phyloP scores from a whole-genome alignment of 345 rosid species.

The Brassica carinata region DNA sequence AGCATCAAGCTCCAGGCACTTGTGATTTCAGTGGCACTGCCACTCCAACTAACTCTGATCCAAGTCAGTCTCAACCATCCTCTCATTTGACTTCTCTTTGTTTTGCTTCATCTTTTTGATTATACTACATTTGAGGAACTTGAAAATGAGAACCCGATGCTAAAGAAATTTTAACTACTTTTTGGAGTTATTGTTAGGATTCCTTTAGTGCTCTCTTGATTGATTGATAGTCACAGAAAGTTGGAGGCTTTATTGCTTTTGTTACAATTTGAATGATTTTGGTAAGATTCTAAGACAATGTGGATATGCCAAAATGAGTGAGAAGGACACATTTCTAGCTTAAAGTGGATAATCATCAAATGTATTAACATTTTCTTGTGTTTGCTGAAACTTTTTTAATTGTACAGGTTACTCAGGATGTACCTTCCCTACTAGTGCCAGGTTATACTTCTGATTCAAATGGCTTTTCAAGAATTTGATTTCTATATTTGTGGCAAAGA shows the following conservation, averaged over 20 bases:
- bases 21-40: constrained; percentile 90
- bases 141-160: neutral
- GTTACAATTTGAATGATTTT: constrained; percentile 2
- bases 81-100: constrained; percentile 7
- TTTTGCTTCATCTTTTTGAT: constrained; percentile 1
- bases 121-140: constrained; percentile 8
- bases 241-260: constrained; percentile 10
- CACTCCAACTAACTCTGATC: constrained; percentile 50
- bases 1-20: constrained; percentile 68
- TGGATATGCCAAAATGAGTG: constrained; percentile 14
- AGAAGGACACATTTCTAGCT: neutral
- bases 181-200: constrained; percentile 3
- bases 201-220: constrained; percentile 11
- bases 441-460: constrained; percentile 41
- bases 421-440: constrained; percentile 43
- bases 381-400: neutral
- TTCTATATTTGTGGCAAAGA: constrained; percentile 29
- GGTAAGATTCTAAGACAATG: constrained; percentile 26
- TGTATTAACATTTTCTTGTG: constrained; percentile 8
- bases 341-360: neutral
- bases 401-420: constrained; percentile 46
- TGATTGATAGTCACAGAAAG: constrained; percentile 23
- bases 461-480: constrained; percentile 3
- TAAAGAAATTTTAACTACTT: neutral
- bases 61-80: constrained; percentile 47